Conservation (phyloP, 2,329 filamentous ascomycete species). For the Nannizziopsis barbatae region DNA sequence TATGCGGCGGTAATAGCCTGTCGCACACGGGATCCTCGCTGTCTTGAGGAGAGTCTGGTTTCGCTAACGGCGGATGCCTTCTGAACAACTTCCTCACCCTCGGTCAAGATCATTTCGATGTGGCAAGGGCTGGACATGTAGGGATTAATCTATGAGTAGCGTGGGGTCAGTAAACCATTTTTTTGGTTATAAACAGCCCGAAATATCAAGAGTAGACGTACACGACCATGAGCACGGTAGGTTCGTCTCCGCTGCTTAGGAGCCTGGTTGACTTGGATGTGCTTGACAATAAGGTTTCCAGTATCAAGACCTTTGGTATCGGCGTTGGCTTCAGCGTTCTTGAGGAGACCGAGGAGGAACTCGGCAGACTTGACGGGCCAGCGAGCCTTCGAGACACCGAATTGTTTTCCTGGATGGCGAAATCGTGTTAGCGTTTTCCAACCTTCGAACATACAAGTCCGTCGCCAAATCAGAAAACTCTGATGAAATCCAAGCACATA, state of each 20-base stretch:
- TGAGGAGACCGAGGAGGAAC: slow-evolving; percentile 92
- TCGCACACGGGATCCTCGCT: slow-evolving; percentile 63
- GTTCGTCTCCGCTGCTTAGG: slow-evolving; percentile 98
- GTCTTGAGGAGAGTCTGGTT: slow-evolving; percentile 71
- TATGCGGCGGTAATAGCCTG: slow-evolving; percentile 51
- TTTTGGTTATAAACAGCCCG: background rate
- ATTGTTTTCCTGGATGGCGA: slow-evolving; percentile 70
- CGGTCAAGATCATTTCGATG: slow-evolving; percentile 99
- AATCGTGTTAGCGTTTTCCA: background rate
- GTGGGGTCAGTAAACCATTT: background rate
- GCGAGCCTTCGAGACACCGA: slow-evolving; percentile 93
- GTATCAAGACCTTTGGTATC: slow-evolving; percentile 97
- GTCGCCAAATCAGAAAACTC: background rate
- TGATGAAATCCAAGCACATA: background rate
- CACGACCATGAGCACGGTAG: slow-evolving; percentile 99
- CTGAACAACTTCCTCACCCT: slow-evolving; percentile 89
- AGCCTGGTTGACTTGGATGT: slow-evolving; percentile 99
- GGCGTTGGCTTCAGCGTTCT: slow-evolving; percentile 95
- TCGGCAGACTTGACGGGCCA: slow-evolving; percentile 99
- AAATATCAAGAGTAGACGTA: slow-evolving; percentile 46
- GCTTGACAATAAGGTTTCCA: slow-evolving; percentile 95
- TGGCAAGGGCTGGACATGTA: slow-evolving; percentile 99
- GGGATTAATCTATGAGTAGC: slow-evolving; percentile 75
- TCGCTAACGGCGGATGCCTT: slow-evolving; percentile 54
- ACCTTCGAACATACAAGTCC: background rate